phyloP scores from a whole-genome alignment of 257 asterid genomes.

The Fraxinus cuspidata region DNA sequence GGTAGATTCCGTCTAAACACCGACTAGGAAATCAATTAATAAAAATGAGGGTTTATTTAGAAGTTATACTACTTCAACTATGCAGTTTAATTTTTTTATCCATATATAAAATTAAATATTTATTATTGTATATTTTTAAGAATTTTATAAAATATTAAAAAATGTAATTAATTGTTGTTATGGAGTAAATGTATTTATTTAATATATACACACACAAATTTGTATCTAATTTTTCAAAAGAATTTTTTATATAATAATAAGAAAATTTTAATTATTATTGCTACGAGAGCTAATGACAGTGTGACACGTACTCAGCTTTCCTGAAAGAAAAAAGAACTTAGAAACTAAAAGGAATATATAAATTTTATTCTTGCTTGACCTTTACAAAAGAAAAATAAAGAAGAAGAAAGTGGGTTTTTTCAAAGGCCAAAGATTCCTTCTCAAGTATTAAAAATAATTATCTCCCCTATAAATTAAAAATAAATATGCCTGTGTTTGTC shows the following conservation, averaged over 20 bases:
- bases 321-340: background rate
- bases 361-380: background rate
- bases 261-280: background rate
- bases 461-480: too few relatives aligned
- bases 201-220: too few relatives aligned
- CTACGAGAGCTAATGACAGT: background rate
- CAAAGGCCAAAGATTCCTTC: too few relatives aligned
- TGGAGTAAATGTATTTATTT: too few relatives aligned
- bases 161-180: too few relatives aligned
- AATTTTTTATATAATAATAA: background rate
- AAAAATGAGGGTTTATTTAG: conserved; percentile 42
- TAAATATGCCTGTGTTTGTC: too few relatives aligned
- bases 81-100: conserved; percentile 38
- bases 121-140: too few relatives aligned
- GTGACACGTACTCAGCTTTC: background rate
- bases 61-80: conserved; percentile 40
- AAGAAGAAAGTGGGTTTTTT: background rate
- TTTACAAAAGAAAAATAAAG: background rate
- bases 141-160: too few relatives aligned
- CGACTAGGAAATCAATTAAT: conserved; percentile 28
- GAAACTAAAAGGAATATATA: background rate
- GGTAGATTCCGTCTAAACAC: conserved; percentile 32
- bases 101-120: conserved; percentile 19
- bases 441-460: too few relatives aligned
- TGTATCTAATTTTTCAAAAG: background rate